These are phyloP conservation scores for Cryptococcus sp. DNA, from an alignment of 1,284 basidiomycete genomes.

Conservation along the genomic window DNA sequence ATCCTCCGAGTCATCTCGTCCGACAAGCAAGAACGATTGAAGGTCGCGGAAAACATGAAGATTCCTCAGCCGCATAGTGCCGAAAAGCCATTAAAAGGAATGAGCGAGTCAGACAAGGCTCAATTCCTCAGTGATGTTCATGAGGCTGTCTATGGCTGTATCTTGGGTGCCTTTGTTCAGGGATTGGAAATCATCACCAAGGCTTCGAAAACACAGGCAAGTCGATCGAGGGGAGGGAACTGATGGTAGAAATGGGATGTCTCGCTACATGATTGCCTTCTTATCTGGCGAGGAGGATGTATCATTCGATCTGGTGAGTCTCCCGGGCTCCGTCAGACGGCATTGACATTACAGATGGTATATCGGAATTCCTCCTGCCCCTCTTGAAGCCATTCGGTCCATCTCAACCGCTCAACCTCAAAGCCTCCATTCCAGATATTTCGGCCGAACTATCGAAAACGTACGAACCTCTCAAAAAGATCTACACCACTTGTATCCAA, in stretches of 20 bases:
- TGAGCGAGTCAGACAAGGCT: slow-evolving; percentile 9
- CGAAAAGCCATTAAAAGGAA: neutral
- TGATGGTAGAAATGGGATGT: slow-evolving; percentile 30
- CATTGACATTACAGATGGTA: slow-evolving; percentile 18
- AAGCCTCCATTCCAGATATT: slow-evolving; percentile 27
- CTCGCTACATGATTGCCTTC: slow-evolving; percentile 23
- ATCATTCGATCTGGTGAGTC: slow-evolving; percentile 34
- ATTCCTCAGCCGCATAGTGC: slow-evolving; percentile 19
- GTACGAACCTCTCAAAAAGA: slow-evolving; percentile 27
- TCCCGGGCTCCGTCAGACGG: neutral
- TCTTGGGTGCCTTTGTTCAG: slow-evolving; percentile 36
- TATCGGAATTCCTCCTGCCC: slow-evolving; percentile 34
- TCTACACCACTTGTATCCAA: slow-evolving; percentile 27
- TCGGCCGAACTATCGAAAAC: slow-evolving; percentile 28
- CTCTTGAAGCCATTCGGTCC: slow-evolving; percentile 20
- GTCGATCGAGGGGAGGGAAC: neutral
- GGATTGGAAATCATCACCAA: slow-evolving; percentile 36
- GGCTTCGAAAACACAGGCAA: slow-evolving; percentile 30
- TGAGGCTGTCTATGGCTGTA: slow-evolving; percentile 30
- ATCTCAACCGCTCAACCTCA: slow-evolving; percentile 26
- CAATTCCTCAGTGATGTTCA: slow-evolving; percentile 25
- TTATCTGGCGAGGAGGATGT: slow-evolving; percentile 40
- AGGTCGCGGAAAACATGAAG: slow-evolving; percentile 21
- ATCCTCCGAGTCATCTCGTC: slow-evolving; percentile 38
- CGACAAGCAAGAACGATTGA: slow-evolving; percentile 25